Evolutionary conservation across 805 yeast genomes (phyloP).

Genomic region (Lachancea mirantina): DNA sequence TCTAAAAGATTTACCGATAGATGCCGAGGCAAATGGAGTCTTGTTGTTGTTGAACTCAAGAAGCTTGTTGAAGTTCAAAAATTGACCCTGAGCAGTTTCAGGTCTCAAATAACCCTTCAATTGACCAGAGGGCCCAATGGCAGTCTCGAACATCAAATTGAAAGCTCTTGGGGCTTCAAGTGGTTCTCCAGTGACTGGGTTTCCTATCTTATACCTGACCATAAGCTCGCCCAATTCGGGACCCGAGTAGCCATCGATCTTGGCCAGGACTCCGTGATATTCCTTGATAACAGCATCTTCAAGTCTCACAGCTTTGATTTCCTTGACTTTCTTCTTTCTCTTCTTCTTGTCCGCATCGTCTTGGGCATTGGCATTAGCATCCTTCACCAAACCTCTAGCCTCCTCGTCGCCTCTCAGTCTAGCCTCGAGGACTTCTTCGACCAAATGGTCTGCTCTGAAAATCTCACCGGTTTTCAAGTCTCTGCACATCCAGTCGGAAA

Average conservation of each 20-base stretch:
- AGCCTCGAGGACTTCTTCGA: constrained; percentile 94
- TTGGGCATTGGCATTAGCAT: constrained; percentile 49
- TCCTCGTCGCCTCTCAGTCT: constrained; percentile 95
- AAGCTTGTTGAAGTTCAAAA: constrained; percentile 87
- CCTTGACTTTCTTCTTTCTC: constrained; percentile 94
- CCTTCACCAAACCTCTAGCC: constrained; percentile 73
- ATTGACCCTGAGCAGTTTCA: constrained; percentile 99
- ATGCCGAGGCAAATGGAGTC: constrained; percentile 99
- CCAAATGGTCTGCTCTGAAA: constrained; percentile 96
- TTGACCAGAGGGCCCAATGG: constrained; percentile 97
- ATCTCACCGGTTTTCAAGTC: constrained; percentile 95
- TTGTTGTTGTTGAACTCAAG: constrained; percentile 90
- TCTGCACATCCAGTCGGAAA: constrained; percentile 98
- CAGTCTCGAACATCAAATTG: constrained; percentile 98
- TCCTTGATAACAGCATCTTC: constrained; percentile 74
- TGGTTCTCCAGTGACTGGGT: constrained; percentile 83
- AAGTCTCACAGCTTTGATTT: constrained; percentile 78
- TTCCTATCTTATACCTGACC: constrained; percentile 71
- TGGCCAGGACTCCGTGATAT: constrained; percentile 81
- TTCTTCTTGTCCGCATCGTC: constrained; percentile 81
- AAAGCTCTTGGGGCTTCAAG: constrained; percentile 90
- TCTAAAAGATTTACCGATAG: constrained; percentile 97
- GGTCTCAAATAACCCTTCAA: constrained; percentile 94
- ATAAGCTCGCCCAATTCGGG: constrained; percentile 86
- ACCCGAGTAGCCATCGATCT: constrained; percentile 94